Conservation (phyloP, 306 rosid species). For the Oemleria cerasiformis region DNA sequence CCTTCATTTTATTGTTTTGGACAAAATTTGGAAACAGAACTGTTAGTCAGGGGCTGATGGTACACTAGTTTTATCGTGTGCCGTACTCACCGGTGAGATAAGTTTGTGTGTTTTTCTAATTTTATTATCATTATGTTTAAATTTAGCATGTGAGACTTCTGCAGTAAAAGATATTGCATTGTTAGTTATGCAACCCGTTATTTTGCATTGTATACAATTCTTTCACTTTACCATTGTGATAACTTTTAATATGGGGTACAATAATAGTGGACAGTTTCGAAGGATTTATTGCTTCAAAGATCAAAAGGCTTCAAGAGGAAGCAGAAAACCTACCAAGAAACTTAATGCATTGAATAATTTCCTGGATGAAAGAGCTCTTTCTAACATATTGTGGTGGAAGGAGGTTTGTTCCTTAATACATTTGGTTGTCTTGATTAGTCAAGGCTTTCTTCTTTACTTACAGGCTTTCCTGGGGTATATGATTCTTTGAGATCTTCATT, state of each 20-base stretch:
- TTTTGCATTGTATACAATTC: not conserved
- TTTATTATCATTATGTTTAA: not conserved
- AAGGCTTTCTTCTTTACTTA: not conserved
- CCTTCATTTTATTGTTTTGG: not conserved
- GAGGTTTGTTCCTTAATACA: conserved; percentile 44
- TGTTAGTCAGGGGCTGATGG: not conserved
- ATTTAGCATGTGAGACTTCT: not conserved
- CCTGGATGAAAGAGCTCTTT: conserved; percentile 62
- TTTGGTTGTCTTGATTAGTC: conserved; percentile 9
- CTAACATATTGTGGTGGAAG: conserved; percentile 87
- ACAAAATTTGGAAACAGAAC: not conserved
- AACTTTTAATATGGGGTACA: conserved; percentile 23
- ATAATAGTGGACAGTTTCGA: conserved; percentile 34
- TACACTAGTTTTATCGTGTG: not conserved
- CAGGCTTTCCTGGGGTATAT: not conserved
- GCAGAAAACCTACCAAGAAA: conserved; percentile 56
- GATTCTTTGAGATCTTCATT: conserved; percentile 18
- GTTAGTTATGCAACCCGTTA: not conserved
- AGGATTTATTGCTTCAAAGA: conserved; percentile 39
- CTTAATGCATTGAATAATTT: conserved; percentile 32
- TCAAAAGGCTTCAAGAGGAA: conserved; percentile 44
- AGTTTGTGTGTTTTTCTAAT: not conserved
- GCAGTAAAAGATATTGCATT: not conserved
- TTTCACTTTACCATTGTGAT: conserved; percentile 7
- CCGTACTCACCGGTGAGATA: not conserved